Evolutionary conservation across 345 rosid genomes (phyloP), one percentile per base, ranked within the genome.

Genomic region (Bruguiera gymnorhiza): DNA sequence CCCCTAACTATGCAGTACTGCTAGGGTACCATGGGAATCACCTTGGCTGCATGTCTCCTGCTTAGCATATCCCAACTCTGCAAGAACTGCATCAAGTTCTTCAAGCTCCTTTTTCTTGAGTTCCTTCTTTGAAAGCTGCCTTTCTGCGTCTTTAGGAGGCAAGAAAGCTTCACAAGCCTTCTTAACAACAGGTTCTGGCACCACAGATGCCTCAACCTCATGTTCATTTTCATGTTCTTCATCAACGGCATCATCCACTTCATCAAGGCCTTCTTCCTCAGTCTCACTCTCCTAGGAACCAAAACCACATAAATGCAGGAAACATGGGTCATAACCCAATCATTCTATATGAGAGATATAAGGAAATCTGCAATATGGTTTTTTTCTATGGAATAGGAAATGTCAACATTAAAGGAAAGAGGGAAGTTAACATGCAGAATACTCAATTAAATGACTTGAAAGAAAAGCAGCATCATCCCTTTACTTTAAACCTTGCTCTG

Each of bases 111-210:
- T 89, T 79, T 87, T 92, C 74, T 89, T 92, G 81, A 71, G 79
- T 82, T 92, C 98, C 78, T 89, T 92, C 76, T 92, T 92, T 3
- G 96, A 89, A 68, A 92, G 98, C 56, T 92, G 96, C 73, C 88
- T 92, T 68, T 88, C 98, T 67, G 91, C 51, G 70, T 92, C 96
- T 77, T 87, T 92, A 20, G 82, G 83, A 43, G 75, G 79, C 20
- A 75, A 79, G 71, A 85, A 77, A 77, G 60, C 83, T 77, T 80
- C 91, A 64, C 83, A 75, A 68, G 81, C 64, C 79, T 78, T 85
- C 79, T 71, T 81, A 48, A 62, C 88, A 63, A 69, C 79, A 36
- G 86, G 86, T 76, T 87, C 96, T 6, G 66, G 77, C 20, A 73
- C 81, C 27, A 68, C 83, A 29, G 79, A 79, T 57, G 67, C 75